Conservation (phyloP, 192 early-diverging fungal species). For the Backusella westeae region DNA sequence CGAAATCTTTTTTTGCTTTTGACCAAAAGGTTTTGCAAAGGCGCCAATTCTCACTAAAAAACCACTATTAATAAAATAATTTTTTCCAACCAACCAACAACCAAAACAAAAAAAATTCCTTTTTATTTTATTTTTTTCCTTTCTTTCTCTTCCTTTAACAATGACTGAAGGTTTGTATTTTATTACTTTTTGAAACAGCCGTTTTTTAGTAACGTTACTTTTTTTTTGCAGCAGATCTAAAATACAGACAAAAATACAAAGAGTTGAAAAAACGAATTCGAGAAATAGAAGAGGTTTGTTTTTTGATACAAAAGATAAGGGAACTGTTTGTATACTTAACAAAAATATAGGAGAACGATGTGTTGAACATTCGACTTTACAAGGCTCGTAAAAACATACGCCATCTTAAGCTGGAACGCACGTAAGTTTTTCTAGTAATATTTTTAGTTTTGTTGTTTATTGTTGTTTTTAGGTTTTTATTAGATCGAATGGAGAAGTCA, state of each 20-base stretch:
- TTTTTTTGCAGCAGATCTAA: neutral
- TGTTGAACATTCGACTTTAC: slow-evolving; percentile 45
- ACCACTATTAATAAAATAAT: too few species aligned
- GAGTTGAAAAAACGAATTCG: neutral
- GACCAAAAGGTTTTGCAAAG: too few species aligned
- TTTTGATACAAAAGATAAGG: neutral
- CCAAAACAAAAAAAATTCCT: neutral
- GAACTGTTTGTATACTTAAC: neutral
- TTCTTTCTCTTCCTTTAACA: neutral
- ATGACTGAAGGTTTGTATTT: slow-evolving; percentile 8
- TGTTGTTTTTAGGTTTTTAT: slow-evolving; percentile 4
- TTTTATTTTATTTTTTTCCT: neutral
- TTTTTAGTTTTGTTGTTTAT: neutral
- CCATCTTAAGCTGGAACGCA: slow-evolving; percentile 46
- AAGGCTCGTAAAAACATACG: slow-evolving; percentile 48
- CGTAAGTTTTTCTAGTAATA: slow-evolving; percentile 25
- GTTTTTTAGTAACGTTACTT: too few species aligned
- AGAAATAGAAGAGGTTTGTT: neutral
- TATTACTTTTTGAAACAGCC: neutral
- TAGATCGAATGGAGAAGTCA: slow-evolving; percentile 24
- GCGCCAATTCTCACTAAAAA: too few species aligned
- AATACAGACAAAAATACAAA: slow-evolving; percentile 16
- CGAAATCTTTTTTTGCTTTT: too few species aligned
- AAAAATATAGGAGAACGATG: slow-evolving; percentile 46
- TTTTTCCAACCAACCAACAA: too few species aligned